Evolutionary conservation across 768 basidiomycete genomes (phyloP).

Genomic region (Rubroboletus satanas): DNA sequence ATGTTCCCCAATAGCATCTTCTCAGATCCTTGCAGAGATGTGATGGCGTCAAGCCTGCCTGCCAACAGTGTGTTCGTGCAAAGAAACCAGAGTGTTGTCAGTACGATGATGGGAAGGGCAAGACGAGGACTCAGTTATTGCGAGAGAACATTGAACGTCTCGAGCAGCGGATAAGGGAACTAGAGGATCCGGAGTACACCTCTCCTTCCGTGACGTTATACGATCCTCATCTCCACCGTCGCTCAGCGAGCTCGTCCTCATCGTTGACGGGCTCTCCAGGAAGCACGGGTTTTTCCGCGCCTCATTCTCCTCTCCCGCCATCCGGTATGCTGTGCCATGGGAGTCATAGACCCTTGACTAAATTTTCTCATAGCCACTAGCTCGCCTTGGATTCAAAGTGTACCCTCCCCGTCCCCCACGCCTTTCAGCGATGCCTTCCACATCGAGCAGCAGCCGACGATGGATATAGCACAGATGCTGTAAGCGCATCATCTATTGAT

Average conservation of each 20-base stretch:
- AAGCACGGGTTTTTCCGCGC: constrained; percentile 48
- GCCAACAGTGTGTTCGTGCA: constrained; percentile 73
- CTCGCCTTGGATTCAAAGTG: constrained; percentile 51
- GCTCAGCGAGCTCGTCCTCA: constrained; percentile 49
- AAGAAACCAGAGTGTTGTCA: constrained; percentile 75
- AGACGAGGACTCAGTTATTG: constrained; percentile 75
- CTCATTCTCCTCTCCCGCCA: constrained; percentile 56
- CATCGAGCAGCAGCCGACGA: constrained; percentile 44
- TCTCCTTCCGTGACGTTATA: constrained; percentile 67
- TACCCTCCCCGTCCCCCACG: constrained; percentile 50
- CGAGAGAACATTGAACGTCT: constrained; percentile 73
- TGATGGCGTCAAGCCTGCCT: constrained; percentile 72
- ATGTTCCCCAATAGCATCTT: background rate
- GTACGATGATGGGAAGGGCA: constrained; percentile 83
- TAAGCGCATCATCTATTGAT: constrained; percentile 33
- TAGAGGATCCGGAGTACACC: constrained; percentile 70
- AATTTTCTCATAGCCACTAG: constrained; percentile 35
- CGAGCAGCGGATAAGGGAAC: constrained; percentile 66
- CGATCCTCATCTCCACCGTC: constrained; percentile 52
- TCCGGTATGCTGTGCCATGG: constrained; percentile 38
- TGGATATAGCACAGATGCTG: constrained; percentile 67
- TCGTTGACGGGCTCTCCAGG: constrained; percentile 49
- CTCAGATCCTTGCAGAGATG: constrained; percentile 51
- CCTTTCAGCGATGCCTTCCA: constrained; percentile 51
- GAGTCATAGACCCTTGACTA: background rate